A percentile compares a stretch with the other conserved stretches of the same genome.
Conservation (phyloP, 2,329 filamentous ascomycete genomes). For the Lachnum nothofagi region DNA sequence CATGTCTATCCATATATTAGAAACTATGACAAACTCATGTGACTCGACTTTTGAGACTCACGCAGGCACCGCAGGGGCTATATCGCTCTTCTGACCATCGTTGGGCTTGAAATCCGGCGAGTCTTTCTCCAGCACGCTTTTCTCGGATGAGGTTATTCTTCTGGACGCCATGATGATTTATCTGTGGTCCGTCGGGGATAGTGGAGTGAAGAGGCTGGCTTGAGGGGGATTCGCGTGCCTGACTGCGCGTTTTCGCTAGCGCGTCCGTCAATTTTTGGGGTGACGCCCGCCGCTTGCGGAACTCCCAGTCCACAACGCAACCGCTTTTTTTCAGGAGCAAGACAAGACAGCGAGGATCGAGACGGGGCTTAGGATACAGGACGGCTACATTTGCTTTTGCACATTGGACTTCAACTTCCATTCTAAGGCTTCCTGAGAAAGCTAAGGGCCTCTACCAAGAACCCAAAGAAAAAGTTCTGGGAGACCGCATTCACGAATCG, state of each 20-base stretch:
- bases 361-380: no score
- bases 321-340: no score
- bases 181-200: constrained; percentile 2
- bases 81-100: constrained; percentile 59
- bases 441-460: no score
- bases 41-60: constrained; percentile 42
- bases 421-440: no score
- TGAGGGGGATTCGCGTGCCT: neutral
- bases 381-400: no score
- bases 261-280: neutral
- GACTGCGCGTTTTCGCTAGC: constrained; percentile 1
- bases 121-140: constrained; percentile 59
- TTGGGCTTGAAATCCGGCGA: constrained; percentile 39
- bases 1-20: constrained; percentile 49
- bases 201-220: neutral
- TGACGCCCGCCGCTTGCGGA: no score
- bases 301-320: no score
- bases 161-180: constrained; percentile 59
- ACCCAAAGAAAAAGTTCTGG: no score
- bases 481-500: no score
- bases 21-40: constrained; percentile 8
- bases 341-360: no score
- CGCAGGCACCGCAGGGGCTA: constrained; percentile 77
- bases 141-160: constrained; percentile 61
- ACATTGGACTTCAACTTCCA: no score